Evolutionary conservation across 345 rosid genomes (phyloP).

Genomic region (Odontarrhena argentea): DNA sequence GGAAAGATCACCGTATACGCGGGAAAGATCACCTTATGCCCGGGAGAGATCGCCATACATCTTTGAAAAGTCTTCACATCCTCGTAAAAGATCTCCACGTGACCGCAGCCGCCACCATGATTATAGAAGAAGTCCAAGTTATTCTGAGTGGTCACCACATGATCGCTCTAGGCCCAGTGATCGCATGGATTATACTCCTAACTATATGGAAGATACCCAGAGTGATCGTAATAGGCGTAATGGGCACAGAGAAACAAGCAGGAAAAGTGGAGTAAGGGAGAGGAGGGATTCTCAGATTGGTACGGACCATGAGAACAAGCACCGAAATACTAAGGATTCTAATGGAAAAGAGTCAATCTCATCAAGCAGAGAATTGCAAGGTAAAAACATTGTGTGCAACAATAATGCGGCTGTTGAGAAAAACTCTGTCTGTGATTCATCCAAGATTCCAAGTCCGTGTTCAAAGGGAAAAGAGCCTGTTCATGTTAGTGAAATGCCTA

Average conservation of each 20-base stretch:
- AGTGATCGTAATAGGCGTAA: constrained; percentile 57
- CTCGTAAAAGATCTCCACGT: constrained; percentile 72
- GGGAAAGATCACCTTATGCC: constrained; percentile 47
- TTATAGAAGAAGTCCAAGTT: constrained; percentile 80
- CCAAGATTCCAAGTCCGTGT: constrained; percentile 50
- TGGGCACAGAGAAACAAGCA: constrained; percentile 52
- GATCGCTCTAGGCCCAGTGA: constrained; percentile 57
- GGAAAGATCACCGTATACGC: constrained; percentile 53
- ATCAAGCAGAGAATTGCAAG: constrained; percentile 63
- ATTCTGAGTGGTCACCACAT: constrained; percentile 64
- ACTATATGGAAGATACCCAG: constrained; percentile 60
- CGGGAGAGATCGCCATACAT: constrained; percentile 51
- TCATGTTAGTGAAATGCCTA: constrained; percentile 51
- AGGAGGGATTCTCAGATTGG: constrained; percentile 58
- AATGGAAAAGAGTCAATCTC: constrained; percentile 47
- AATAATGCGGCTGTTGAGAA: constrained; percentile 51
- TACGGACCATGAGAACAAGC: constrained; percentile 63
- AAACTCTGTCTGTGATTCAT: constrained; percentile 47
- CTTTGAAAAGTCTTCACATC: constrained; percentile 57
- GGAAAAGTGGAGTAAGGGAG: constrained; percentile 62
- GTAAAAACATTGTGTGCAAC: constrained; percentile 43
- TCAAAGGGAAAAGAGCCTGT: constrained; percentile 50
- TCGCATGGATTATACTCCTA: constrained; percentile 69
- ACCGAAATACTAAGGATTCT: constrained; percentile 47
- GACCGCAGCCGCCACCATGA: constrained; percentile 68